These are phyloP conservation scores for Lachancea nothofagi DNA, from an alignment of 805 yeast species.

Conservation along the genomic window DNA sequence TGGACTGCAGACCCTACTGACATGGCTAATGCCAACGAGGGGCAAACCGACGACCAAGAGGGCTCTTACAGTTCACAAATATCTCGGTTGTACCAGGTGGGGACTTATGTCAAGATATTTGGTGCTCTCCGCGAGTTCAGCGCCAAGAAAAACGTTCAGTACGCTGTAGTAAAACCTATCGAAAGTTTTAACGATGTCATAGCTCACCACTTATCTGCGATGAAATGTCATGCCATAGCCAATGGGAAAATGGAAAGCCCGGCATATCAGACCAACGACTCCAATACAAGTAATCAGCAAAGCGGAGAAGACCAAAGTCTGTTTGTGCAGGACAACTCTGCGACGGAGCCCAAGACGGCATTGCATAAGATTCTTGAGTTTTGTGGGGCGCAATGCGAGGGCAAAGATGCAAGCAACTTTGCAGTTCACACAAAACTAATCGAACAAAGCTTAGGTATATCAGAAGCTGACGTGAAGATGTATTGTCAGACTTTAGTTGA, in stretches of 20 bases:
- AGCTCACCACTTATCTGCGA: slow-evolving; percentile 62
- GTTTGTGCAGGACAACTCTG: slow-evolving; percentile 41
- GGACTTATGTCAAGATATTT: slow-evolving; percentile 56
- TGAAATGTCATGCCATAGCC: slow-evolving; percentile 49
- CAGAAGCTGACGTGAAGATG: slow-evolving; percentile 44
- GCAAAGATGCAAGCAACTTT: slow-evolving; percentile 49
- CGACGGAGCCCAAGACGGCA: slow-evolving; percentile 29
- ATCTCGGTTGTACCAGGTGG: slow-evolving; percentile 37
- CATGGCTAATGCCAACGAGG: slow-evolving; percentile 26
- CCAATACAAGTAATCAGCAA: slow-evolving; percentile 21
- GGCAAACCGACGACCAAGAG: slow-evolving; percentile 21
- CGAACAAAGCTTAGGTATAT: slow-evolving; percentile 48
- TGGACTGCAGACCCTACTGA: slow-evolving; percentile 49
- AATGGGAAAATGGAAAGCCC: slow-evolving; percentile 40
- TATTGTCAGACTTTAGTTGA: slow-evolving; percentile 54
- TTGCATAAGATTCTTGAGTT: slow-evolving; percentile 43
- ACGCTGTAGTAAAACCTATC: slow-evolving; percentile 52
- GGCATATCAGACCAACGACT: slow-evolving; percentile 11
- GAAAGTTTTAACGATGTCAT: slow-evolving; percentile 62
- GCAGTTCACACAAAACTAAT: slow-evolving; percentile 69
- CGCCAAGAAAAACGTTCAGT: slow-evolving; percentile 58
- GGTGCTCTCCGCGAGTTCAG: slow-evolving; percentile 56
- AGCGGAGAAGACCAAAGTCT: slow-evolving; percentile 29
- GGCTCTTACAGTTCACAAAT: slow-evolving; percentile 26
- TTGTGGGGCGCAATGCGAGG: slow-evolving; percentile 42